Evolutionary conservation across 805 yeast species (phyloP), one percentile per base, ranked within the genome.

Genomic region (Candida hispaniensis): DNA sequence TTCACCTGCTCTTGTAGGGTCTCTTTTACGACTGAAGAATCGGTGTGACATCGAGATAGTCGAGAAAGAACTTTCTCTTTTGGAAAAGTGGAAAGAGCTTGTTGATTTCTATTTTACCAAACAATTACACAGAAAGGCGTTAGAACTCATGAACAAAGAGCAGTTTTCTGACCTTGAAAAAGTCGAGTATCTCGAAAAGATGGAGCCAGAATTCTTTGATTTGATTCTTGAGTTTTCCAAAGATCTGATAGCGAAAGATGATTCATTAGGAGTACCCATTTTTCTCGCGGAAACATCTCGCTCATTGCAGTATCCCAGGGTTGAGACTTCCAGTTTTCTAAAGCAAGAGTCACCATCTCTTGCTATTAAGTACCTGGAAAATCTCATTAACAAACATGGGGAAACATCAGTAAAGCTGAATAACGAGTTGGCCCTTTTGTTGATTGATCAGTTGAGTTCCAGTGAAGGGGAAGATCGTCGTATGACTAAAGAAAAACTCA

Each of bases 21-120:
- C 97, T 0, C 67, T 88, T 13, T 63, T 88, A 4, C 63, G 97
- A 30, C 66, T 83, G 2, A 69, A 71, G 16, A 91, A 86, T 52
- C 61, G 64, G 45, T 83, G 96, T 58, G 75, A 77, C 46, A 66
- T 76, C 4, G 59, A 62, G 2, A 63, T 71, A 2, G 93, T 82
- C 2, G 69, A 71, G 30, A 53, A 57, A 7, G 65, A 69, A 33
- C 64, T 83, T 17, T 52, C 64, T 7, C 38, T 41, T 6, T 49
- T 57, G 4, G 59, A 65, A 6, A 66, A 71, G 49, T 69, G 70
- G 46, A 67, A 68, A 18, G 95, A 83, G 47, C 60, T 86, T 25
- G 66, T 82, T 6, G 93, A 80, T 48, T 86, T 81, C 49, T 81
- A 78, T 46, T 74, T 61, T 45, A 71, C 77, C n/a, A 61, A 76